phyloP scores from a whole-genome alignment of 2,329 filamentous ascomycete genomes.

The Blumeria graminis region DNA sequence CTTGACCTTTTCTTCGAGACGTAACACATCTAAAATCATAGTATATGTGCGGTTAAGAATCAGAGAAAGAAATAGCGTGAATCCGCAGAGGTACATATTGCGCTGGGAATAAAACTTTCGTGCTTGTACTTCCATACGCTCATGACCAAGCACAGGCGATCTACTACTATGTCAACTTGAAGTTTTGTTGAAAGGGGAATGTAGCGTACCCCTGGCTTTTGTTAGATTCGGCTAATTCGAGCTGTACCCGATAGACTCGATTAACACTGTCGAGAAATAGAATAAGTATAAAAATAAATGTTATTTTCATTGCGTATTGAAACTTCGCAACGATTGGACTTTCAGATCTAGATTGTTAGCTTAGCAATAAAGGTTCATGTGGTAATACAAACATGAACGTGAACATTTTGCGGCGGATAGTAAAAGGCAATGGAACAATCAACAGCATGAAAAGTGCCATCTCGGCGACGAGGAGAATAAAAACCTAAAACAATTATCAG shows the following conservation, averaged over 20 bases:
- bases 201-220: conserved; percentile 25
- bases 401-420: conserved; percentile 18
- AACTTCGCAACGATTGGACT: conserved; percentile 52
- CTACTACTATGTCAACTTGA: conserved; percentile 17
- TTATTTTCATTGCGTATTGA: conserved; percentile 96
- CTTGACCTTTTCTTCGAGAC: conserved; percentile 81
- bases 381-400: conserved; percentile 63
- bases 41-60: conserved; percentile 98
- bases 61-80: conserved; percentile 93
- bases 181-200: not conserved
- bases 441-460: conserved; percentile 61
- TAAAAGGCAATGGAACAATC: conserved; percentile 73
- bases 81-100: conserved; percentile 99
- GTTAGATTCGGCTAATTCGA: conserved; percentile 53
- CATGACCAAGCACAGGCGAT: conserved; percentile 57
- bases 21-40: conserved; percentile 30
- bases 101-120: conserved; percentile 99
- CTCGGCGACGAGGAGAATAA: conserved; percentile 59
- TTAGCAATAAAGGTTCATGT: conserved; percentile 17
- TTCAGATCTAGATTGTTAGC: conserved; percentile 11
- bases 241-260: conserved; percentile 86
- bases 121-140: conserved; percentile 94
- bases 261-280: conserved; percentile 49
- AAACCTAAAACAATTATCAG: conserved; percentile 32
- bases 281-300: conserved; percentile 37